Evolutionary conservation across 2,329 filamentous ascomycete genomes (phyloP).

Genomic region (Colletotrichum neosansevieriae): DNA sequence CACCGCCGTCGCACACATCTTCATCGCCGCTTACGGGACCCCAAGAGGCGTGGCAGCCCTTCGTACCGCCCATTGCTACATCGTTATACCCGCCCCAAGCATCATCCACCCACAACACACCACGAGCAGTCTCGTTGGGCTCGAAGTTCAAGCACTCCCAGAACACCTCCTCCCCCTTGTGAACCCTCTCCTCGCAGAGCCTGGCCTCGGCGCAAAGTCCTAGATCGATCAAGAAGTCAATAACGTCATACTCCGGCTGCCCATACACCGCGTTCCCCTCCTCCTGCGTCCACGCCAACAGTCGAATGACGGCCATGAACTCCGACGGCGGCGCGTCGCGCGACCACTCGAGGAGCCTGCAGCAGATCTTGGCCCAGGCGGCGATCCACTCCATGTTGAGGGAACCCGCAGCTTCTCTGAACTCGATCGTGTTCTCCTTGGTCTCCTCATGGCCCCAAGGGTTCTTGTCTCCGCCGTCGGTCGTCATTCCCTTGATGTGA

Average conservation of each 20-base stretch:
- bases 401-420: conserved; percentile 51
- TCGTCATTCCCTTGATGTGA: background rate
- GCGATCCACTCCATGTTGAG: conserved; percentile 51
- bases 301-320: conserved; percentile 45
- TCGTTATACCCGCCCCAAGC: background rate
- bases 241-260: conserved; percentile 48
- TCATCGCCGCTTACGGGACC: background rate
- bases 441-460: too few relatives aligned
- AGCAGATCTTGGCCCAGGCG: conserved; percentile 51
- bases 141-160: conserved; percentile 42
- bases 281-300: conserved; percentile 42
- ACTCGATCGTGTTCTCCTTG: conserved; percentile 49
- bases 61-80: background rate
- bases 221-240: conserved; percentile 52
- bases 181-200: conserved; percentile 45
- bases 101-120: background rate
- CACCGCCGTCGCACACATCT: background rate
- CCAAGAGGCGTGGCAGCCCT: too few relatives aligned
- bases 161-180: conserved; percentile 44
- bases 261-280: conserved; percentile 30
- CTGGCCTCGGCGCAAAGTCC: conserved; percentile 48
- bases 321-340: conserved; percentile 47
- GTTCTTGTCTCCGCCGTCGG: too few relatives aligned
- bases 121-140: background rate
- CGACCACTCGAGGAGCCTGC: conserved; percentile 47